These are phyloP conservation scores for Russula griseocarnosa DNA, from an alignment of 768 basidiomycete genomes.

Conservation along the genomic window DNA sequence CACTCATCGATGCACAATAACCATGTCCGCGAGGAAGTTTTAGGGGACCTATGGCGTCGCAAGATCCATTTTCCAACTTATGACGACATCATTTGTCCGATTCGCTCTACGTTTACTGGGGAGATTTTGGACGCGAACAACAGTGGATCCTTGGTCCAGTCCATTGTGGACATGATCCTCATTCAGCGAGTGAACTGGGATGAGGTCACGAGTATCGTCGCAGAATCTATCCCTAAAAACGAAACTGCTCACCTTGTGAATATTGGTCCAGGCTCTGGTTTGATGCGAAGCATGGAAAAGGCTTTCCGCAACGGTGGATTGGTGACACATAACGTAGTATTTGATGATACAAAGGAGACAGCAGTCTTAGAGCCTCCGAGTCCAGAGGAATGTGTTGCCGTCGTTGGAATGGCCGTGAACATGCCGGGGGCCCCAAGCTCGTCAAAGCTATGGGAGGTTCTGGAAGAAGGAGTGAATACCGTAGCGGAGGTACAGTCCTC, in stretches of 20 bases:
- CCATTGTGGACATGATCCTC: conserved; percentile 26
- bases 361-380: conserved; percentile 12
- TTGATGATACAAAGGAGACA: neutral
- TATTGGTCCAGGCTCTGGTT: conserved; percentile 46
- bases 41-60: conserved; percentile 43
- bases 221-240: conserved; percentile 29
- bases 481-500: conserved; percentile 46
- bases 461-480: conserved; percentile 55
- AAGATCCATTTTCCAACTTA: conserved; percentile 50
- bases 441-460: conserved; percentile 53
- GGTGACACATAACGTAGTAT: conserved; percentile 11
- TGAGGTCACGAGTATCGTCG: conserved; percentile 34
- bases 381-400: conserved; percentile 55
- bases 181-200: conserved; percentile 43
- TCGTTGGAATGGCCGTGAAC: conserved; percentile 66
- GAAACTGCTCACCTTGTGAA: conserved; percentile 42
- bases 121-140: conserved; percentile 10
- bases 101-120: conserved; percentile 25
- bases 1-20: conserved; percentile 41
- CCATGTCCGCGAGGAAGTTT: conserved; percentile 39
- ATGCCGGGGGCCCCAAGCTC: conserved; percentile 49
- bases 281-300: conserved; percentile 41
- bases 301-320: conserved; percentile 31
- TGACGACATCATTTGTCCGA: conserved; percentile 38
- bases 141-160: conserved; percentile 17